Conservation (phyloP, 192 early-diverging fungal species). For the Dimargaris xerosporica region DNA sequence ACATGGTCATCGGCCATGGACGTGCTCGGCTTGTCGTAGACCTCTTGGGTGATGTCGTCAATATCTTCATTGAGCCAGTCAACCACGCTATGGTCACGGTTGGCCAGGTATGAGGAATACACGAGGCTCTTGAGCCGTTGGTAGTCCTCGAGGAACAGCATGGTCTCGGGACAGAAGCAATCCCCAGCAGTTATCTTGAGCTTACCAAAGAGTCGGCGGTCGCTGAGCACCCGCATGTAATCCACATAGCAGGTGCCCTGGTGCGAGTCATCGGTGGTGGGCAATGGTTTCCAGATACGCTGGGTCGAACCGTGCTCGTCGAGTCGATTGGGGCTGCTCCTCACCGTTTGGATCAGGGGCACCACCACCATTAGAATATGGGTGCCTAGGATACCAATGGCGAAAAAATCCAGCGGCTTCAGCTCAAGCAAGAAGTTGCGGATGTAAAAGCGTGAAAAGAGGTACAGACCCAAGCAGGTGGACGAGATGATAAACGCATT, state of each 20-base stretch:
- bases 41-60: not conserved
- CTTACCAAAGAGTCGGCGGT: not conserved
- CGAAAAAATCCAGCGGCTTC: slow-evolving; percentile 1
- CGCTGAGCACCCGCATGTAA: slow-evolving; percentile 7
- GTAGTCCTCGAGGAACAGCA: slow-evolving; percentile 9
- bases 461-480: not conserved
- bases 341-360: not conserved
- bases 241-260: not conserved
- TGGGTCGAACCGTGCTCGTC: not conserved
- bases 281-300: too few species aligned
- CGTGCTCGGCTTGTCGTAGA: not conserved
- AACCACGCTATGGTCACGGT: not conserved
- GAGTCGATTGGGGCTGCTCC: not conserved
- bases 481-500: not conserved
- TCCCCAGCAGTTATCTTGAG: slow-evolving; percentile 1
- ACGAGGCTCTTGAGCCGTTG: slow-evolving; percentile 9
- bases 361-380: slow-evolving; percentile 3
- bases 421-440: not conserved
- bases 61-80: not conserved
- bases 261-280: not conserved
- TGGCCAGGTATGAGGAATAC: not conserved
- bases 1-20: not conserved
- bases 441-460: not conserved
- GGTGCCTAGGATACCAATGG: not conserved
- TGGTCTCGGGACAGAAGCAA: slow-evolving; percentile 9